Evolutionary conservation across 805 yeast species (phyloP).

Genomic region (Yarrowia bubula): DNA sequence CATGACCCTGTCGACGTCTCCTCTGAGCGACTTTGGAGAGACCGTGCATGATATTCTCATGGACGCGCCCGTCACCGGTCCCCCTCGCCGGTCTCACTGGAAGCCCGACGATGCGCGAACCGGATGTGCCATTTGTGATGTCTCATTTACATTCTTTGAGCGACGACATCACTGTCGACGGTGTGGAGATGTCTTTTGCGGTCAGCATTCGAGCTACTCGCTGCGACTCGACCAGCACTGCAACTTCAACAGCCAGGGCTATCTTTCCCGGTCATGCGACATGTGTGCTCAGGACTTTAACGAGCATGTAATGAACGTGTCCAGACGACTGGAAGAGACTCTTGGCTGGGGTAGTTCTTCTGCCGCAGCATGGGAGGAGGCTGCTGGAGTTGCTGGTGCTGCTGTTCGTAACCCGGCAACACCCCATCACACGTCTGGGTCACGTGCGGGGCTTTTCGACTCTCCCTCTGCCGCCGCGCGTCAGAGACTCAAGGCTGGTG

Average conservation of each 20-base stretch:
- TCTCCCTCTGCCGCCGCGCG: conserved; percentile 5
- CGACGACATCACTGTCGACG: conserved; percentile 81
- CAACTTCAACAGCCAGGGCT: conserved; percentile 62
- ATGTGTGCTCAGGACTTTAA: conserved; percentile 63
- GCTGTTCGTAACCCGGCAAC: no score
- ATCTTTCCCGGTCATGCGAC: conserved; percentile 68
- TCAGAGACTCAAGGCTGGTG: background rate
- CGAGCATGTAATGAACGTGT: conserved; percentile 42
- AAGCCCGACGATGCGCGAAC: conserved; percentile 63
- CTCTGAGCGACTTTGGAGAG: conserved; percentile 32
- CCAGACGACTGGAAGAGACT: conserved; percentile 28
- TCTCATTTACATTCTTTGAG: conserved; percentile 71
- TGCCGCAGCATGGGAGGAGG: conserved; percentile 33
- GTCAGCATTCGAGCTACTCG: conserved; percentile 59
- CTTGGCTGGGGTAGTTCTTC: conserved; percentile 14
- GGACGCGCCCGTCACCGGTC: conserved; percentile 31
- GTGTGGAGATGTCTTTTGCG: conserved; percentile 80
- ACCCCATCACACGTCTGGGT: no score
- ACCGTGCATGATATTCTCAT: conserved; percentile 27
- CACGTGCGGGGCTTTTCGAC: background rate
- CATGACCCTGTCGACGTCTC: conserved; percentile 35
- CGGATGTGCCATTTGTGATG: conserved; percentile 67
- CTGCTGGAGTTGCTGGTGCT: conserved; percentile 27
- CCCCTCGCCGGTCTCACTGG: conserved; percentile 43
- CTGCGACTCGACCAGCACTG: conserved; percentile 51